These are phyloP conservation scores for Chrysoporthe austroafricana DNA, from an alignment of 2,329 filamentous ascomycete genomes.

Conservation along the genomic window DNA sequence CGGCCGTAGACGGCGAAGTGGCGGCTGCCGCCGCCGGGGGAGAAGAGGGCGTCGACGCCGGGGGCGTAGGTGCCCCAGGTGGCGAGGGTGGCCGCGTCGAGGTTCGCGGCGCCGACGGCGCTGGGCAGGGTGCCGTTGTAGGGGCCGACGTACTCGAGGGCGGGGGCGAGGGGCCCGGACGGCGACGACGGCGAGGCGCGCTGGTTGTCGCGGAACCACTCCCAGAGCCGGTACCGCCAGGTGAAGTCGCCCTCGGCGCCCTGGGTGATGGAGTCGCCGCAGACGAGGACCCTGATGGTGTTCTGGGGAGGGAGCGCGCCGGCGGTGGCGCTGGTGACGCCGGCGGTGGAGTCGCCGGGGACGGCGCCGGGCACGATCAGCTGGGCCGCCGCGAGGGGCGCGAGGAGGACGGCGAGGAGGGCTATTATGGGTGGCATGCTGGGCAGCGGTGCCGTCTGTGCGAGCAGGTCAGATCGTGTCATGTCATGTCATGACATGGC, in stretches of 20 bases:
- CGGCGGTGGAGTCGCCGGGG: background rate
- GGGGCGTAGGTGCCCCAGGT: conserved; percentile 26
- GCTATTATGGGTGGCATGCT: background rate
- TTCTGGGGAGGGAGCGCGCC: background rate
- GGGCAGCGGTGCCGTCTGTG: too few relatives aligned
- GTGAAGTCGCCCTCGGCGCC: conserved; percentile 46
- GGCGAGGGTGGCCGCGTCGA: conserved; percentile 20
- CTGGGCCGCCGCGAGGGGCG: background rate
- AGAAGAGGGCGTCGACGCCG: conserved; percentile 27
- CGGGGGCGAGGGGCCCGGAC: background rate
- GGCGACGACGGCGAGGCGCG: conserved; percentile 23
- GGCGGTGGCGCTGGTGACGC: background rate
- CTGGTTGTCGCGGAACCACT: conserved; percentile 40
- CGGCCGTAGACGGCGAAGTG: conserved; percentile 43
- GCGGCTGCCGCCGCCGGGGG: conserved; percentile 34
- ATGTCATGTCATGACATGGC: too few relatives aligned
- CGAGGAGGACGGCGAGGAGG: background rate
- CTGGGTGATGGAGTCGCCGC: conserved; percentile 46
- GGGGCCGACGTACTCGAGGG: conserved; percentile 40
- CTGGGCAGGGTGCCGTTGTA: conserved; percentile 39
- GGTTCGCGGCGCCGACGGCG: background rate
- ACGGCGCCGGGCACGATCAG: background rate
- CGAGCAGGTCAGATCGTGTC: too few relatives aligned
- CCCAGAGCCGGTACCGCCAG: conserved; percentile 47
- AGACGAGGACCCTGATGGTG: conserved; percentile 37